Conservation (phyloP, 2,329 filamentous ascomycete genomes). For the Paecilomyces fulvus region DNA sequence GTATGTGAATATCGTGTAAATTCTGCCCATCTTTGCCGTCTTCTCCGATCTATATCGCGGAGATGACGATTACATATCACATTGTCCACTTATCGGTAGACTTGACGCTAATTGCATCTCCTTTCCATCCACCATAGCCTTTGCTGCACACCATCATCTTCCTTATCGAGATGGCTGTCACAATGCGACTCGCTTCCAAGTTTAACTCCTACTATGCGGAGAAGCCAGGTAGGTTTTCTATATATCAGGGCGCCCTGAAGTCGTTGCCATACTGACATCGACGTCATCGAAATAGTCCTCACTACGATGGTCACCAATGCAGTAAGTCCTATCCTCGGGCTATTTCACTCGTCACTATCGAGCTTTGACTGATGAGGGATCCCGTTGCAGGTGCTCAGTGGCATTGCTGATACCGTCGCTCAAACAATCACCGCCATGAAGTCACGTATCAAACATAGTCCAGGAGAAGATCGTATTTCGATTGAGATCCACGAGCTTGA, state of each 20-base stretch:
- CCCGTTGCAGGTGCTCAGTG: constrained; percentile 62
- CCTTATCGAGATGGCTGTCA: constrained; percentile 78
- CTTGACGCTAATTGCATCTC: constrained; percentile 5
- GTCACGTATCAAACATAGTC: constrained; percentile 53
- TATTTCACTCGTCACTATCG: neutral
- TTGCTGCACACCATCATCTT: constrained; percentile 78
- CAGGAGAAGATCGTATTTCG: constrained; percentile 60
- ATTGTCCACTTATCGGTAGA: neutral
- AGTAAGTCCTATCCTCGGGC: constrained; percentile 41
- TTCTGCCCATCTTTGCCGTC: neutral
- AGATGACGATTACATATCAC: neutral
- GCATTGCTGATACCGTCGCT: constrained; percentile 91
- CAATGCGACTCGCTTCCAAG: constrained; percentile 70
- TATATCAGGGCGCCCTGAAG: neutral
- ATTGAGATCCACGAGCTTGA: constrained; percentile 87
- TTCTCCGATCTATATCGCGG: neutral
- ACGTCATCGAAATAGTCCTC: constrained; percentile 51
- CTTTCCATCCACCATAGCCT: constrained; percentile 50
- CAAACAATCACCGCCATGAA: constrained; percentile 78
- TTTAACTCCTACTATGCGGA: constrained; percentile 94
- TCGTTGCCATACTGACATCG: constrained; percentile 10
- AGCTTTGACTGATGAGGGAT: constrained; percentile 7
- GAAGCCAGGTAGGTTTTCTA: constrained; percentile 58
- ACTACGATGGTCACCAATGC: constrained; percentile 99
- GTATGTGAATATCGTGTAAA: constrained; percentile 19